Evolutionary conservation across 495 filamentous ascomycete species (phyloP).

Genomic region (Xylaria longipes): DNA sequence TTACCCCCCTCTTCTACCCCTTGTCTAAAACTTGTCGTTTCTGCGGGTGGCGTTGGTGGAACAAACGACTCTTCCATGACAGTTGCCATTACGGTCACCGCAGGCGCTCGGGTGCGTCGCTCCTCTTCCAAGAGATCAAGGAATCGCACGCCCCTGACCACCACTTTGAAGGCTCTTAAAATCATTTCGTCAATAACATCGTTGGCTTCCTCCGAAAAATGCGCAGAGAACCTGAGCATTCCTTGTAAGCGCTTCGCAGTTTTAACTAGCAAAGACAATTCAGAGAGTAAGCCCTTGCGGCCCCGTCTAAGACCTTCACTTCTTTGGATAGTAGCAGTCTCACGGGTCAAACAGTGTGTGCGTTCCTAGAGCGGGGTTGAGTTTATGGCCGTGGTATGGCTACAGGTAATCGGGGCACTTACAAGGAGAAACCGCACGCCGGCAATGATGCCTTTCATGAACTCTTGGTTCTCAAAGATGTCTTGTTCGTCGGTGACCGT

Average conservation of each 20-base stretch:
- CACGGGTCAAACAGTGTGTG: conserved; percentile 84
- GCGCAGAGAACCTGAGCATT: conserved; percentile 48
- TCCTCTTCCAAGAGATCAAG: conserved; percentile 89
- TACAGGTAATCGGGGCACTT: conserved; percentile 44
- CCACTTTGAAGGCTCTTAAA: conserved; percentile 89
- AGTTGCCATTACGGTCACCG: conserved; percentile 63
- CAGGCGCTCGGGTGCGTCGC: conserved; percentile 53
- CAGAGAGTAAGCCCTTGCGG: conserved; percentile 84
- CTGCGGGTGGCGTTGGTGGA: conserved; percentile 76
- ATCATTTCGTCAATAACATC: conserved; percentile 89
- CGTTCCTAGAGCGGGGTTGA: conserved; percentile 66
- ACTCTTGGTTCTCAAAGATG: conserved; percentile 84
- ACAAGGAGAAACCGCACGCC: conserved; percentile 91
- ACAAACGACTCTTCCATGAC: conserved; percentile 67
- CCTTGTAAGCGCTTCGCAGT: conserved; percentile 83
- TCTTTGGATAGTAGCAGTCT: conserved; percentile 72
- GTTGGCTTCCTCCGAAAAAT: conserved; percentile 68
- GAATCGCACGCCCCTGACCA: conserved; percentile 89
- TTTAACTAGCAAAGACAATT: conserved; percentile 88
- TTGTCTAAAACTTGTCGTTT: conserved; percentile 53
- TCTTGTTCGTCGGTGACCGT: conserved; percentile 65
- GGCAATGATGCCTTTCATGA: conserved; percentile 89
- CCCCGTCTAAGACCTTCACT: conserved; percentile 79
- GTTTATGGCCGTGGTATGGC: not conserved
- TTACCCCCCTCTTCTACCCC: conserved; percentile 39